These are phyloP conservation scores for Mycena rebaudengoi DNA, from an alignment of 768 basidiomycete species.

Conservation along the genomic window DNA sequence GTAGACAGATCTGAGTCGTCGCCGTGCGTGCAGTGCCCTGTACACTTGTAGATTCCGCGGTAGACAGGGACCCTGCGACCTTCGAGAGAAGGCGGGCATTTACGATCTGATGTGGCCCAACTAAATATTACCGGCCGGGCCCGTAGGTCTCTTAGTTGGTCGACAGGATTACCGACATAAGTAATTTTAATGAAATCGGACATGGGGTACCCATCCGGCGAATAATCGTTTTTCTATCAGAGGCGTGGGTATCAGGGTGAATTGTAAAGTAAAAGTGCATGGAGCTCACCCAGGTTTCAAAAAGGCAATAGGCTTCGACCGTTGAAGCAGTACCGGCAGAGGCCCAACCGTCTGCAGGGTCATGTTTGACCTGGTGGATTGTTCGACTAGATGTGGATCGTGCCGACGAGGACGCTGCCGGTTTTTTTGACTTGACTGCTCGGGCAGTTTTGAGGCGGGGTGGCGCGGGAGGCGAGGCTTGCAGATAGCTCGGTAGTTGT, in stretches of 20 bases:
- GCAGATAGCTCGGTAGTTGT: not conserved
- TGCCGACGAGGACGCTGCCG: no score
- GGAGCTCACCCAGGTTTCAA: not conserved
- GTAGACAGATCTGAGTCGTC: not conserved
- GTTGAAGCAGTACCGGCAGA: not conserved
- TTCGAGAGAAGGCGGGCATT: not conserved
- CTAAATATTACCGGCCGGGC: not conserved
- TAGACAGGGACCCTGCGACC: not conserved
- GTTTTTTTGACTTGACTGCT: not conserved
- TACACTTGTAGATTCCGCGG: slow-evolving; percentile 1
- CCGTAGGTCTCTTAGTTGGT: not conserved
- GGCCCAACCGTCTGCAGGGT: not conserved
- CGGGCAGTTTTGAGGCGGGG: not conserved
- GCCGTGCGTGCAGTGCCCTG: slow-evolving; percentile 8
- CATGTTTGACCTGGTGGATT: not conserved
- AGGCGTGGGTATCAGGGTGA: no score
- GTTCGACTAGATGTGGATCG: not conserved
- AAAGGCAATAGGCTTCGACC: not conserved
- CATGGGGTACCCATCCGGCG: not conserved
- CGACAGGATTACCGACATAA: slow-evolving; percentile 1
- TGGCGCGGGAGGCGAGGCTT: not conserved
- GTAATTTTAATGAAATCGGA: not conserved
- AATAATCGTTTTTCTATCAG: slow-evolving; percentile 9
- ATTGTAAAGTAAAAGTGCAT: not conserved
- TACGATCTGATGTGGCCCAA: not conserved